phyloP scores from a whole-genome alignment of 352 stramenopile genomes.

The Phytopythium chamaehyphon region DNA sequence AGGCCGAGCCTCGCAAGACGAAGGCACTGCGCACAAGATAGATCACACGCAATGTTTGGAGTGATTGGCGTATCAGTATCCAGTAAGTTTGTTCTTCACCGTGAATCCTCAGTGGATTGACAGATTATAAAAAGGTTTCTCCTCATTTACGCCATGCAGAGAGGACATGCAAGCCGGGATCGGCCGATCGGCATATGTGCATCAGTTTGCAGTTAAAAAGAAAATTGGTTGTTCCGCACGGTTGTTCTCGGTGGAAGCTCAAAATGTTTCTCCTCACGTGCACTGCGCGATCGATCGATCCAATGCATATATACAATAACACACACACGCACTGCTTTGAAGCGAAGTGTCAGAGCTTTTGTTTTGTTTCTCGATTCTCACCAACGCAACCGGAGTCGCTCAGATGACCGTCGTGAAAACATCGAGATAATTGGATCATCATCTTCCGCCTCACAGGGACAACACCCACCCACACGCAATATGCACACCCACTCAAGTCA shows the following conservation, averaged over 20 bases:
- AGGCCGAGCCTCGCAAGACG: too few species aligned
- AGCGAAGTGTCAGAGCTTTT: conserved; percentile 66
- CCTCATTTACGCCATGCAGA: conserved; percentile 8
- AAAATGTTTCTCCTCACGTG: conserved; percentile 71
- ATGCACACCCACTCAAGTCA: background rate
- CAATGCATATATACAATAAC: conserved; percentile 9
- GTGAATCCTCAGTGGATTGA: conserved; percentile 12
- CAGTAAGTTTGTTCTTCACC: conserved; percentile 9
- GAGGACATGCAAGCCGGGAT: background rate
- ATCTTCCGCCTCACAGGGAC: conserved; percentile 42
- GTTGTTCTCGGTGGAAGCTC: conserved; percentile 75
- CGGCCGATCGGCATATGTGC: conserved; percentile 8
- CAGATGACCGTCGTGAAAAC: conserved; percentile 91
- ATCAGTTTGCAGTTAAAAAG: conserved; percentile 90
- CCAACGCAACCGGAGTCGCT: conserved; percentile 56
- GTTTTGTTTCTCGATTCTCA: conserved; percentile 87
- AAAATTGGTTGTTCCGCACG: conserved; percentile 70
- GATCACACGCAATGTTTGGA: too few species aligned
- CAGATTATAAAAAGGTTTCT: conserved; percentile 10
- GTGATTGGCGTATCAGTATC: conserved; percentile 16
- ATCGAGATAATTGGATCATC: conserved; percentile 84
- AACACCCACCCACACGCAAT: conserved; percentile 7
- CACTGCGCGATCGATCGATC: conserved; percentile 13
- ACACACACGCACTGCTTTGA: conserved; percentile 10
- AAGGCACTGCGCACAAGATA: too few species aligned